Conservation (phyloP, 305 asterid species). For the Solanum hybrid region DNA sequence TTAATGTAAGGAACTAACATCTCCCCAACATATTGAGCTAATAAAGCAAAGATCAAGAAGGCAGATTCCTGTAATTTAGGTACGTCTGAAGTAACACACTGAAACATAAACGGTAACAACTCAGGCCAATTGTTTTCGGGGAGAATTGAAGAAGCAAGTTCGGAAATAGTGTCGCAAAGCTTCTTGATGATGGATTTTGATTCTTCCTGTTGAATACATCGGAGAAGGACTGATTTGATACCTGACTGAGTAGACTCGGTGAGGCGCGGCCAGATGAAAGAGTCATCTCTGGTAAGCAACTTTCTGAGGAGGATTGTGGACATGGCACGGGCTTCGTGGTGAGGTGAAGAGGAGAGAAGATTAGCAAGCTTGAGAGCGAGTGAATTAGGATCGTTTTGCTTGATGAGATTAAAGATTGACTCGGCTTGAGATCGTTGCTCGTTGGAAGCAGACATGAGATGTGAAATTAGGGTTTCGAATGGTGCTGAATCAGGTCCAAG, state of each 20-base stretch:
- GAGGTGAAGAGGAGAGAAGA: slow-evolving; percentile 46
- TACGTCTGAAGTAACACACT: slow-evolving; percentile 57
- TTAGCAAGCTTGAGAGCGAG: slow-evolving; percentile 60
- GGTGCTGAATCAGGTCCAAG: slow-evolving; percentile 67
- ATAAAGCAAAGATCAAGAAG: slow-evolving; percentile 64
- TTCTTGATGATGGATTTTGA: slow-evolving; percentile 52
- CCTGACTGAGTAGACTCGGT: slow-evolving; percentile 45
- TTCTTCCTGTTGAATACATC: slow-evolving; percentile 60
- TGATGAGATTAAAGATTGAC: slow-evolving; percentile 56
- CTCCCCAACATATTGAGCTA: slow-evolving; percentile 77
- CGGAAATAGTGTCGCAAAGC: slow-evolving; percentile 75
- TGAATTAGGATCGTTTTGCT: slow-evolving; percentile 77
- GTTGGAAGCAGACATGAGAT: slow-evolving; percentile 68
- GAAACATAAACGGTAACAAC: slow-evolving; percentile 81
- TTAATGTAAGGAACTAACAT: slow-evolving; percentile 57
- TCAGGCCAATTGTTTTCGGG: slow-evolving; percentile 83
- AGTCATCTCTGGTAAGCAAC: slow-evolving; percentile 73
- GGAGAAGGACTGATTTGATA: slow-evolving; percentile 45
- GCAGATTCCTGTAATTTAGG: slow-evolving; percentile 77
- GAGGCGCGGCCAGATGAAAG: slow-evolving; percentile 73
- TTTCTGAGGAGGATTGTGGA: slow-evolving; percentile 71
- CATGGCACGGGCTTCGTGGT: slow-evolving; percentile 71
- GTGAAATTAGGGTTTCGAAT: slow-evolving; percentile 64
- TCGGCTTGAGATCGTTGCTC: slow-evolving; percentile 81
- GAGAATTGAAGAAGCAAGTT: slow-evolving; percentile 65